Evolutionary conservation across 2,329 filamentous ascomycete species (phyloP).

Genomic region (Clonostachys sp.): DNA sequence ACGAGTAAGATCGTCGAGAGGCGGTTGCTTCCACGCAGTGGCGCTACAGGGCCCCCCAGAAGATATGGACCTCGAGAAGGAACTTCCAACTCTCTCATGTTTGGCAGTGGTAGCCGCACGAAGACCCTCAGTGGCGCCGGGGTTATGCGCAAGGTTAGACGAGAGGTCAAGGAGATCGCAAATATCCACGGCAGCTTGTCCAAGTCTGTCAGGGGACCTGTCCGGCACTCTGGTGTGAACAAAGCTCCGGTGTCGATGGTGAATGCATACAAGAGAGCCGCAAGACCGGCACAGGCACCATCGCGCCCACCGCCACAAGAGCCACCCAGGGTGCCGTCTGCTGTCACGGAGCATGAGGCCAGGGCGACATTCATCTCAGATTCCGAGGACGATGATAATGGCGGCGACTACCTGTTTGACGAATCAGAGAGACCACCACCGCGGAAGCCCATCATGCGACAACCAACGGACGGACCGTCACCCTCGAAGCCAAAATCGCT

Average conservation of each 20-base stretch:
- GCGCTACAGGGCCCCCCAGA: constrained; percentile 6
- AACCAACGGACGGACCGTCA: too few species aligned
- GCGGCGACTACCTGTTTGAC: constrained; percentile 7
- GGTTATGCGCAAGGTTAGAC: constrained; percentile 50
- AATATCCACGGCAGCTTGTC: constrained; percentile 40
- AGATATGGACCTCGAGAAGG: constrained; percentile 5
- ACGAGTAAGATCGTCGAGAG: constrained; percentile 51
- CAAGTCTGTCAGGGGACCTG: constrained; percentile 11
- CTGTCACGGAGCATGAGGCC: constrained; percentile 21
- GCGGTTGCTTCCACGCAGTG: constrained; percentile 36
- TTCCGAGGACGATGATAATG: constrained; percentile 22
- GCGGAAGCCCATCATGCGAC: not conserved
- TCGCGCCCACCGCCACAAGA: constrained; percentile 8
- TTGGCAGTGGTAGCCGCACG: constrained; percentile 43
- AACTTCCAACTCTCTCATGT: constrained; percentile 24
- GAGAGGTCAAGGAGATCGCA: constrained; percentile 51
- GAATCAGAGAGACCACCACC: not conserved
- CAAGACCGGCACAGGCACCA: constrained; percentile 25
- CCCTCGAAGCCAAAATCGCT: not conserved
- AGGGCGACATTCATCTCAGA: constrained; percentile 34
- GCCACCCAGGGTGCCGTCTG: constrained; percentile 8
- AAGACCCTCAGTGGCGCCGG: constrained; percentile 46
- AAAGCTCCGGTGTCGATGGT: constrained; percentile 50
- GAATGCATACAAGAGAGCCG: constrained; percentile 41
- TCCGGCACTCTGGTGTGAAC: constrained; percentile 21